These are phyloP conservation scores for Fomes fomentarius DNA, from an alignment of 1,284 basidiomycete genomes.

Conservation along the genomic window DNA sequence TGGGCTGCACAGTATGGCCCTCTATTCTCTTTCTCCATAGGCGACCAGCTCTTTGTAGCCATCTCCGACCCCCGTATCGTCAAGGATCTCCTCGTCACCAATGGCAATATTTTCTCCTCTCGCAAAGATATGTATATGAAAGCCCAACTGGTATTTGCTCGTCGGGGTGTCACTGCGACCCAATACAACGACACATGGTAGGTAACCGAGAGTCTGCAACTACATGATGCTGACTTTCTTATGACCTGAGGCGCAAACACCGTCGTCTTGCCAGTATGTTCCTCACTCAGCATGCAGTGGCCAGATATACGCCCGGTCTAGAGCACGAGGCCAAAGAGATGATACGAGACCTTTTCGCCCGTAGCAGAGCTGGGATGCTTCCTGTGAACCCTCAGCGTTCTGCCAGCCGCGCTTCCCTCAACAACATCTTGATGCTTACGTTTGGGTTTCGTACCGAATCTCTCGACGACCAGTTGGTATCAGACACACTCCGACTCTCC, in stretches of 20 bases:
- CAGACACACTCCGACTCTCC: slow-evolving; percentile 34
- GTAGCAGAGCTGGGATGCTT: slow-evolving; percentile 32
- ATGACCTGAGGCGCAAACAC: slow-evolving; percentile 45
- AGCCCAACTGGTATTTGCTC: slow-evolving; percentile 42
- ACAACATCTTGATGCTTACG: slow-evolving; percentile 43
- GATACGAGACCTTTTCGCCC: slow-evolving; percentile 37
- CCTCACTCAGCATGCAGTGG: slow-evolving; percentile 38
- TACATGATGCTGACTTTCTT: too few species aligned
- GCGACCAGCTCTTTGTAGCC: slow-evolving; percentile 46
- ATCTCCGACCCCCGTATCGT: slow-evolving; percentile 44
- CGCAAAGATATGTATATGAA: slow-evolving; percentile 47
- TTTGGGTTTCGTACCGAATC: slow-evolving; percentile 41
- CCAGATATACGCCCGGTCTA: slow-evolving; percentile 36
- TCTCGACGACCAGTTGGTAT: slow-evolving; percentile 37
- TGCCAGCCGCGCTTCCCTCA: slow-evolving; percentile 36
- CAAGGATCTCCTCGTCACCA: slow-evolving; percentile 44
- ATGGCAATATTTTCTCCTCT: slow-evolving; percentile 47
- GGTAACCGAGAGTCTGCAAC: too few species aligned
- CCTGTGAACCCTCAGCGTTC: slow-evolving; percentile 41
- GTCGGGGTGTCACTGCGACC: slow-evolving; percentile 45
- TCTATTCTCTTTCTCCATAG: slow-evolving; percentile 44
- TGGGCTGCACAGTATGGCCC: slow-evolving; percentile 45
- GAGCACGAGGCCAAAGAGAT: slow-evolving; percentile 41
- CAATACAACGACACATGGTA: slow-evolving; percentile 45
- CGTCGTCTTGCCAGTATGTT: slow-evolving; percentile 39